Evolutionary conservation across 2,329 filamentous ascomycete species (phyloP).

Genomic region (Phoma sp.): DNA sequence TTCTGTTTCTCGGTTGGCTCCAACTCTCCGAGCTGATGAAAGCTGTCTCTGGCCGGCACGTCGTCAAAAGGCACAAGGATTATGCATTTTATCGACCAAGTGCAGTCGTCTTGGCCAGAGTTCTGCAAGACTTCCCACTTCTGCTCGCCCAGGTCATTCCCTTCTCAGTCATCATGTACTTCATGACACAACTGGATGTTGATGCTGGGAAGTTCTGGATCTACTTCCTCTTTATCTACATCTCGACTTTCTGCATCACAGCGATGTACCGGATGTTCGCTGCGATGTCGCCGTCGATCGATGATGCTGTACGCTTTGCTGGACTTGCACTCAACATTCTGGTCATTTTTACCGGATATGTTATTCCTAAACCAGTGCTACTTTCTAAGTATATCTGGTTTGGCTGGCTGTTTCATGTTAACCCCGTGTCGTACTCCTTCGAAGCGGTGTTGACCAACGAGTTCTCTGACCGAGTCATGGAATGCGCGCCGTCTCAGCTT

Average conservation of each 20-base stretch:
- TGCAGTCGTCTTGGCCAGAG: conserved; percentile 66
- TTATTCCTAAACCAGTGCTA: conserved; percentile 69
- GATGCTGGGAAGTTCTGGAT: conserved; percentile 70
- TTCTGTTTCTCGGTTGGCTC: conserved; percentile 71
- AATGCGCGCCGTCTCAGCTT: conserved; percentile 64
- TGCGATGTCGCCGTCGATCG: conserved; percentile 66
- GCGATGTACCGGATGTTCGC: conserved; percentile 71
- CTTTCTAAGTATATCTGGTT: conserved; percentile 68
- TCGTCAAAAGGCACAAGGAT: conserved; percentile 71
- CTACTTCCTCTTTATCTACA: conserved; percentile 68
- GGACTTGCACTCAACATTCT: conserved; percentile 68
- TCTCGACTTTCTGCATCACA: conserved; percentile 67
- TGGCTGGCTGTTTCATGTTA: conserved; percentile 55
- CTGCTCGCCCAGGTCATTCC: conserved; percentile 64
- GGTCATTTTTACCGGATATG: conserved; percentile 69
- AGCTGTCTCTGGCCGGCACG: conserved; percentile 71
- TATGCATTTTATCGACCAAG: conserved; percentile 75
- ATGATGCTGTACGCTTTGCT: conserved; percentile 69
- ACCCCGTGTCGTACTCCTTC: conserved; percentile 65
- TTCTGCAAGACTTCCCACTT: conserved; percentile 68
- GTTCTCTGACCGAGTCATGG: conserved; percentile 62
- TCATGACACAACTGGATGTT: conserved; percentile 65
- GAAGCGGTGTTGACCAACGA: conserved; percentile 73
- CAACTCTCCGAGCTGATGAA: conserved; percentile 80
- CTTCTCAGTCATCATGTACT: conserved; percentile 69